phyloP scores from a whole-genome alignment of 768 basidiomycete genomes.

The Pleurotus tuber-regium region DNA sequence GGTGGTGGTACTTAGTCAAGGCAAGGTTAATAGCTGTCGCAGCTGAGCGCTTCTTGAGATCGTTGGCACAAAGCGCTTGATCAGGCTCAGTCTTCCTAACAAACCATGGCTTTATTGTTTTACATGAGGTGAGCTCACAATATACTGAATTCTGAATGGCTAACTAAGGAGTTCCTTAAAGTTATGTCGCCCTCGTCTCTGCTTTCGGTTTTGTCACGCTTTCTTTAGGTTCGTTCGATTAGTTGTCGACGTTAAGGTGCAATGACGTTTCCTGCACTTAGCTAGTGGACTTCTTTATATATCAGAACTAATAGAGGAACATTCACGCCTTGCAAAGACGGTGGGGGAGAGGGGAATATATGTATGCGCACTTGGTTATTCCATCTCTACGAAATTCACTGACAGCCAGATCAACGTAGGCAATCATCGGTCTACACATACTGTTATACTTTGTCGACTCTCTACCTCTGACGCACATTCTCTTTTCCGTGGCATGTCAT shows the following conservation, averaged over 20 bases:
- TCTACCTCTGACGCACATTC: slow-evolving; percentile 70
- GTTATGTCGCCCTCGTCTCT: slow-evolving; percentile 72
- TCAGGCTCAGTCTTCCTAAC: not conserved
- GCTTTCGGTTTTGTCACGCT: slow-evolving; percentile 91
- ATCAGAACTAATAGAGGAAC: slow-evolving; percentile 95
- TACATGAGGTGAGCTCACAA: slow-evolving; percentile 51
- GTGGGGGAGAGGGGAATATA: slow-evolving; percentile 86
- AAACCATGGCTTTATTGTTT: slow-evolving; percentile 60
- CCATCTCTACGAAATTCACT: slow-evolving; percentile 3
- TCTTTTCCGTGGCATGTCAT: slow-evolving; percentile 84
- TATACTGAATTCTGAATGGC: slow-evolving; percentile 8
- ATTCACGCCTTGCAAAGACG: slow-evolving; percentile 76
- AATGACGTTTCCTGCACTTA: slow-evolving; percentile 32
- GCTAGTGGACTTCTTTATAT: slow-evolving; percentile 93
- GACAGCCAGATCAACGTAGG: slow-evolving; percentile 40
- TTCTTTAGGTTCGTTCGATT: slow-evolving; percentile 68
- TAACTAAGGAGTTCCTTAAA: slow-evolving; percentile 23
- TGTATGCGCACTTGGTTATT: slow-evolving; percentile 46
- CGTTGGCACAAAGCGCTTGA: too few species aligned
- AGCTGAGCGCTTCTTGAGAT: too few species aligned
- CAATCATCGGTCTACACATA: slow-evolving; percentile 74
- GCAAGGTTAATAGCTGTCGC: not conserved
- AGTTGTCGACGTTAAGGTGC: not conserved
- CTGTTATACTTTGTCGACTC: slow-evolving; percentile 78
- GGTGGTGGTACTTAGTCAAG: slow-evolving; percentile 5